Evolutionary conservation across 495 filamentous ascomycete species (phyloP), one percentile per base, ranked within the genome.

Genomic region (Rostrohypoxylon terebratum): DNA sequence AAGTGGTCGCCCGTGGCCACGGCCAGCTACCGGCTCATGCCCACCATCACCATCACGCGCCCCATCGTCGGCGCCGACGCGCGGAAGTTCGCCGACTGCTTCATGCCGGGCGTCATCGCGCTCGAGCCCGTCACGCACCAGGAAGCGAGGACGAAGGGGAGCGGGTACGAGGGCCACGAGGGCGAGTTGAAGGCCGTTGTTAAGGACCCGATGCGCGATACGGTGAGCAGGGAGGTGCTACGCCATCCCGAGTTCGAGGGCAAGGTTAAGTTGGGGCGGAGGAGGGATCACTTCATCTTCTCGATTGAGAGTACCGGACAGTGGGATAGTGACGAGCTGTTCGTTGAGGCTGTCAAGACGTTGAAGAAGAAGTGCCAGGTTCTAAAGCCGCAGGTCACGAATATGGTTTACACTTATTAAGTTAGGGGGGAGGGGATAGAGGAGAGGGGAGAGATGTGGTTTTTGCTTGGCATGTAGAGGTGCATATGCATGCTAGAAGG

Each of bases 1-100:
- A 99, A 99, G 78, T 99, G 95, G 85, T 97, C 93, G 1, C 96
- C 96, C 28, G 96, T 99, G 18, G 94, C 95, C 4, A 97, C 96
- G 0, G 95, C 96, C 8, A 90, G 90, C 42, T 99, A 99, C 82
- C 88, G 96, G 16, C 85, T 99, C 8, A 77, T 99, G 71, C 96
- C 96, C 1, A 87, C 89, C 51, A 98, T 99, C 76, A 84, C 86
- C 18, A 98, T 98, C 74, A 77, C 83, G 44, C 83, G 85, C 64
- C 95, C 96, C 16, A 97, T 99, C 59, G 76, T 96, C 1, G 96
- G 94, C 5, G 84, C 83, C 1, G 93, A 97, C 71, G 96, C 96
- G 23, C 87, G 90, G 75, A 96, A 97, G 78, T 98, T 99, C 75
- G 88, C 89, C 44, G 86, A 87, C 51, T 99, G 96, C 82, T 99